A percentile compares a stretch with the other conserved stretches of the same genome.
phyloP scores from a whole-genome alignment of 2,329 filamentous ascomycete species.

The Botryosphaeria agaves region DNA sequence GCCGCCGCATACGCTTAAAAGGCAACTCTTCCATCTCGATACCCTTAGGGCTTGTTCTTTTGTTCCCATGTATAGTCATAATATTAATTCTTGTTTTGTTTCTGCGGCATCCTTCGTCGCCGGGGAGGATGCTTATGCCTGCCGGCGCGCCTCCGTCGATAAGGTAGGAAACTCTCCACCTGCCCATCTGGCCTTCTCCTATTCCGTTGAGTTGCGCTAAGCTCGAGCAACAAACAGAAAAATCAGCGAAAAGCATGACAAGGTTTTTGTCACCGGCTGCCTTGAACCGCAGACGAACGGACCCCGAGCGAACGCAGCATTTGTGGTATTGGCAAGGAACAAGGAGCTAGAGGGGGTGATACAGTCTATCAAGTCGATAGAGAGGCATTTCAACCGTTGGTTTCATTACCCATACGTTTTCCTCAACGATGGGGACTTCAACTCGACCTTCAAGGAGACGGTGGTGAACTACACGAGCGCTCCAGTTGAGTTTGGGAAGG shows the following conservation, averaged over 20 bases:
- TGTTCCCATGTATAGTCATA: conserved; percentile 85
- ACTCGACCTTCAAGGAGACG: conserved; percentile 78
- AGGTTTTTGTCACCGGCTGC: conserved; percentile 87
- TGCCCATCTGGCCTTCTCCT: background rate
- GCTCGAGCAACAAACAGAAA: conserved; percentile 37
- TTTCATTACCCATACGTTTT: conserved; percentile 98
- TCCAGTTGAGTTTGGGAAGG: conserved; percentile 82
- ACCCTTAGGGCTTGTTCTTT: conserved; percentile 76
- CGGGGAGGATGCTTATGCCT: conserved; percentile 71
- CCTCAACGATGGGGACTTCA: conserved; percentile 93
- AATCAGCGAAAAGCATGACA: conserved; percentile 95
- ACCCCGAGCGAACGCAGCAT: conserved; percentile 80
- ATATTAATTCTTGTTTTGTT: conserved; percentile 82
- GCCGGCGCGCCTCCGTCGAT: conserved; percentile 77
- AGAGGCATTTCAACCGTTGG: conserved; percentile 98
- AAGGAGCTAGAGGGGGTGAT: conserved; percentile 93
- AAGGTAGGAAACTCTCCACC: conserved; percentile 62
- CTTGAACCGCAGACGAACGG: conserved; percentile 46
- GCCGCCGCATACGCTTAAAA: conserved; percentile 69
- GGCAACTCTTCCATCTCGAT: conserved; percentile 87
- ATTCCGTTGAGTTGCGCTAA: conserved; percentile 3
- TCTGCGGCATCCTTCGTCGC: conserved; percentile 68
- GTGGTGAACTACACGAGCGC: conserved; percentile 81
- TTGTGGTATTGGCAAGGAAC: conserved; percentile 89
- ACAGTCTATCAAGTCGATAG: conserved; percentile 93